These are phyloP conservation scores for Metschnikowia sp. DNA, from an alignment of 805 yeast genomes.

Conservation along the genomic window DNA sequence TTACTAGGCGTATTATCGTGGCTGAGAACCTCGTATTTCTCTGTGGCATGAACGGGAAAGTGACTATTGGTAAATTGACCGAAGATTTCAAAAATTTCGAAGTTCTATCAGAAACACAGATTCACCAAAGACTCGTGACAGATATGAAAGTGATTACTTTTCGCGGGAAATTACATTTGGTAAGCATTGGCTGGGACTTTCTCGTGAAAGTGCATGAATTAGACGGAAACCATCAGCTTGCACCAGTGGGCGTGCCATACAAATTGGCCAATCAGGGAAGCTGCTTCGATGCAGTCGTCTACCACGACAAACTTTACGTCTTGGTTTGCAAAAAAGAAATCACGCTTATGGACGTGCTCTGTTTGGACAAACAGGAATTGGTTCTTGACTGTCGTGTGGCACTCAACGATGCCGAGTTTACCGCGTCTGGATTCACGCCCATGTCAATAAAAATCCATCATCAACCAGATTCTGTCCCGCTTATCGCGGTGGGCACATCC, in stretches of 20 bases:
- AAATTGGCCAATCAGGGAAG: conserved; percentile 51
- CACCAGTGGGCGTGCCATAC: conserved; percentile 14
- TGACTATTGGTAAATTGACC: conserved; percentile 21
- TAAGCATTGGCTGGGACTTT: conserved; percentile 62
- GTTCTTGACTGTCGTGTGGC: conserved; percentile 45
- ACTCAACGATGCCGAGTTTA: conserved; percentile 70
- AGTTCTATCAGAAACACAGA: conserved; percentile 20
- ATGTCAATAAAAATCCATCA: conserved; percentile 34
- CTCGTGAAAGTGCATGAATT: conserved; percentile 36
- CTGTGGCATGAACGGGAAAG: conserved; percentile 54
- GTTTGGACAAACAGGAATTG: conserved; percentile 14
- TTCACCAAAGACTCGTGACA: conserved; percentile 35
- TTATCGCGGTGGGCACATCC: conserved; percentile 66
- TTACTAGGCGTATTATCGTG: conserved; percentile 35
- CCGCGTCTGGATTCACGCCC: conserved; percentile 61
- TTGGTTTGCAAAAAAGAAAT: conserved; percentile 59
- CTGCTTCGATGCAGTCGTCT: conserved; percentile 40
- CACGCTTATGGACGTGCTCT: conserved; percentile 51
- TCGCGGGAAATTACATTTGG: conserved; percentile 32
- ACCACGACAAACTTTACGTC: conserved; percentile 33
- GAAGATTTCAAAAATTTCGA: conserved; percentile 1
- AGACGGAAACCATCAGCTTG: conserved; percentile 6
- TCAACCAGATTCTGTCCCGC: conserved; percentile 16
- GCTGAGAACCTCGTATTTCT: conserved; percentile 28
- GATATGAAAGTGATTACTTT: conserved; percentile 28